Base-by-base conservation (phyloP, 2,329 filamentous ascomycete genomes). In the Alternaria tenuissima region DNA sequence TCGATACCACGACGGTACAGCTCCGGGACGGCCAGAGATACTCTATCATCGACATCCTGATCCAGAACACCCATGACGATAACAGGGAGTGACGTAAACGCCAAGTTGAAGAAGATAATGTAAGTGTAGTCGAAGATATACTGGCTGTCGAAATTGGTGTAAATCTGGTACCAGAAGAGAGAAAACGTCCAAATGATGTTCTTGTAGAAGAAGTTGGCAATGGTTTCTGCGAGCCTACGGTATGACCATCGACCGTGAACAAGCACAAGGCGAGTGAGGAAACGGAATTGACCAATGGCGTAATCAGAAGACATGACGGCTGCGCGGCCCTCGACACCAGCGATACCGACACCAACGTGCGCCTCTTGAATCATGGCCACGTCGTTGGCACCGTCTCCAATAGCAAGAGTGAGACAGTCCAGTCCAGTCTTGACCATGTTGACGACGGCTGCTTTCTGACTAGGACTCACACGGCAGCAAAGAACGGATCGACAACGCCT, bases 151-250 rank as follows among this genome's bases (percentile, higher is more conserved):
- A 96, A 97, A 80, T 96, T 91, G 83, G 91, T 93, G 80, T 91
- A 99, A 55, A 97, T 92, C 77, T 96, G 93, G 80, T 92, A 99
- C 94, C 94, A 98, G 85, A 98, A 97, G 59, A 99, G 91, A 43
- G 91, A 87, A 75, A 97, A 94, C 0, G 93, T 95, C 95, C 95
- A 99, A 53, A 98, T 91, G 80, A 99, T 91, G 83, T 98, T 99
- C 90, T 99, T 99, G 88, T 98, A 99, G 84, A 99, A 99, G 85
- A 99, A 99, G 79, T 99, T 99, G 78, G 93, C 93, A 73, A 96
- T 97, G 47, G 90, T 92, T 82, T 99, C 95, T 30, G 91, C 93
- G 77, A 99, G 83, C 70, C 95, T 89, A 54, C 94, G 88, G 81
- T 99, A 99, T n/a, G 93, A 97, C 91, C 91, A 95, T 18, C 91